phyloP scores from a whole-genome alignment of 2,329 filamentous ascomycete species.

The Pezicula radicicola region DNA sequence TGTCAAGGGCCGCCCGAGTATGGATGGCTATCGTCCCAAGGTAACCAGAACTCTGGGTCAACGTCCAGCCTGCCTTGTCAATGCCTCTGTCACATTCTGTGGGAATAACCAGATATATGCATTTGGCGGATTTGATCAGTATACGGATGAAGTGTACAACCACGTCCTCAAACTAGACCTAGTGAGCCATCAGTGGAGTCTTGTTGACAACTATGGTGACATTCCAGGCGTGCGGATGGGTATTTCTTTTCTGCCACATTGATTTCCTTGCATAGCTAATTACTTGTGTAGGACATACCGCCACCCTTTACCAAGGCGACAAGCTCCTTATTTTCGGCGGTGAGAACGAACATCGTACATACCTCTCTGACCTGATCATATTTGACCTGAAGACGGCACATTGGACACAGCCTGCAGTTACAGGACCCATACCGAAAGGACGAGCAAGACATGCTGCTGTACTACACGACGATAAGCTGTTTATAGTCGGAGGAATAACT shows the following conservation, averaged over 20 bases:
- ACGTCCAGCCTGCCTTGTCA: slow-evolving; percentile 90
- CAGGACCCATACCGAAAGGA: slow-evolving; percentile 81
- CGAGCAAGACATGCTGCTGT: slow-evolving; percentile 88
- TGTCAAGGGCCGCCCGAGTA: slow-evolving; percentile 59
- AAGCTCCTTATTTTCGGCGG: slow-evolving; percentile 97
- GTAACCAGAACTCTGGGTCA: slow-evolving; percentile 76
- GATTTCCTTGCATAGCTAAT: slow-evolving; percentile 2
- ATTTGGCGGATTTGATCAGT: slow-evolving; percentile 97
- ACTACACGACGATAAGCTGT: slow-evolving; percentile 93
- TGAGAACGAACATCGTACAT: slow-evolving; percentile 95
- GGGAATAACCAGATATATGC: slow-evolving; percentile 97
- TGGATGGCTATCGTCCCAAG: slow-evolving; percentile 79
- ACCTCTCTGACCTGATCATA: slow-evolving; percentile 92
- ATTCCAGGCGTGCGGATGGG: slow-evolving; percentile 97
- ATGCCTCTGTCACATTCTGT: slow-evolving; percentile 98
- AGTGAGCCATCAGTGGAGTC: slow-evolving; percentile 83
- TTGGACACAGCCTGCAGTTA: slow-evolving; percentile 90
- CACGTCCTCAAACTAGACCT: slow-evolving; percentile 90
- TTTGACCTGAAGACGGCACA: slow-evolving; percentile 93
- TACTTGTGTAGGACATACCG: slow-evolving; percentile 73
- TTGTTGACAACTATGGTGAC: slow-evolving; percentile 98
- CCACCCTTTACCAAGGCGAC: slow-evolving; percentile 87
- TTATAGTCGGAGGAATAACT: slow-evolving; percentile 93
- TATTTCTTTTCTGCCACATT: slow-evolving; percentile 35
- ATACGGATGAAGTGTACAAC: slow-evolving; percentile 98